A percentile compares a stretch with the other conserved stretches of the same genome.
Evolutionary conservation across 768 basidiomycete genomes (phyloP).

Genomic region (Lactifluus hygrophoroides): DNA sequence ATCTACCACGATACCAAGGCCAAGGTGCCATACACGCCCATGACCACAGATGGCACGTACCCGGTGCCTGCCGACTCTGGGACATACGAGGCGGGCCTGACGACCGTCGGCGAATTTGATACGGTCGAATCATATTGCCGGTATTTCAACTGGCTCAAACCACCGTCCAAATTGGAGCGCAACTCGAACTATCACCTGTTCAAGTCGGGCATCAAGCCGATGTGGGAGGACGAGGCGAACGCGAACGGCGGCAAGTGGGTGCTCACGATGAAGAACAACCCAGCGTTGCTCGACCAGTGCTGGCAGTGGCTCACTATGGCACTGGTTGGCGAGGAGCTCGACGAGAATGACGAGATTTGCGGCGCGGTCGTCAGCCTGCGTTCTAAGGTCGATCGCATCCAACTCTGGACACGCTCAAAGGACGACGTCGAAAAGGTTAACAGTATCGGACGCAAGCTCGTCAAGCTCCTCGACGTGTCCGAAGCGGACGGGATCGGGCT

Average conservation of each 20-base stretch:
- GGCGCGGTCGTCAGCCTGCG: slow-evolving; percentile 83
- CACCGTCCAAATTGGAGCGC: slow-evolving; percentile 78
- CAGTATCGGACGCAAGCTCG: slow-evolving; percentile 71
- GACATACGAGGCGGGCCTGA: slow-evolving; percentile 80
- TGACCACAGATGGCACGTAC: slow-evolving; percentile 23
- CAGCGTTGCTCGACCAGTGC: slow-evolving; percentile 69
- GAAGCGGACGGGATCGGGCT: slow-evolving; percentile 80
- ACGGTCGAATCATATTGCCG: slow-evolving; percentile 88
- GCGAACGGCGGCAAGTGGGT: slow-evolving; percentile 94
- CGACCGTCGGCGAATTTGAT: slow-evolving; percentile 81
- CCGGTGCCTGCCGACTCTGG: slow-evolving; percentile 48
- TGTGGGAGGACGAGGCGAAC: slow-evolving; percentile 96
- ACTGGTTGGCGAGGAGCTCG: slow-evolving; percentile 67
- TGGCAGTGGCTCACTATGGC: slow-evolving; percentile 92
- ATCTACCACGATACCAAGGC: slow-evolving; percentile 85
- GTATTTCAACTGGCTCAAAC: slow-evolving; percentile 91
- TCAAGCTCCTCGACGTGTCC: slow-evolving; percentile 75
- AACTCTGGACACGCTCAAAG: slow-evolving; percentile 82
- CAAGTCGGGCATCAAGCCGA: slow-evolving; percentile 89
- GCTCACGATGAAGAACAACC: slow-evolving; percentile 82
- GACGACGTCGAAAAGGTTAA: slow-evolving; percentile 84
- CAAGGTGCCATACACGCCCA: slow-evolving; percentile 53
- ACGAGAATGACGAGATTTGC: slow-evolving; percentile 70
- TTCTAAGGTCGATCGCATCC: slow-evolving; percentile 83
- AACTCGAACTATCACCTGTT: slow-evolving; percentile 95